Base-by-base conservation (phyloP, 1,139 yeast genomes). In the Tardiomyces digboiensis region DNA sequence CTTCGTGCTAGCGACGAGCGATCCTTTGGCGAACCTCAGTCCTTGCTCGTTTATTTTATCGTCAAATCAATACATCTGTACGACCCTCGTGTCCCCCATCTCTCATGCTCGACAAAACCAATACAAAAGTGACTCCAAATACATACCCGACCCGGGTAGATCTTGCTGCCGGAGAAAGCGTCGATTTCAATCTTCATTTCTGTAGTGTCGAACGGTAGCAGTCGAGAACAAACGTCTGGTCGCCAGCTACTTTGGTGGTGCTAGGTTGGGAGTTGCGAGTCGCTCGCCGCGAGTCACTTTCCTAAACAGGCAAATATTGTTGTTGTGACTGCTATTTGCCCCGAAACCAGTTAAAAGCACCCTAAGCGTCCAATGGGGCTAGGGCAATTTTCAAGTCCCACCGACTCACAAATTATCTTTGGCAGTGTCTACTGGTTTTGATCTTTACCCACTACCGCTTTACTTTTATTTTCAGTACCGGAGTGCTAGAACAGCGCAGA, bases 141-240 rank as follows among this genome's bases (percentile, higher is more conserved):
- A 57, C 62, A 26, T 26, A 26, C 33, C 82, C 97, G 86, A 77
- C 98, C 97, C 80, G 98, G 98, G 95, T 91, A 93, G 82, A 91
- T 91, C 80, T 89, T 91, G 70, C 89, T 76, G 76, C 98, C 98
- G 68, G 98, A 89, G 81, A 91, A 91, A 72, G 97, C 85, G 76
- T 91, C 97, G 78, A 89, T 78, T 85, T 91, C 99, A 77, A 93
- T 87, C 95, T 91, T 91, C 98, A 91, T 93, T 75, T 59, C 69
- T 57, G 55, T 29, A 16, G 33, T 26, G 33, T 26, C 33, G 33
- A 26, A 26, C 33, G 33, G 33, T 26, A 26, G 33, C 33, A 26
- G 33, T 26, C 33, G 33, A 26, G 33, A 26, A 26, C 33, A 16
- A 26, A n/a, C n/a, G n/a, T n/a, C n/a, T n/a, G n/a, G 33, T 26